phyloP scores from a whole-genome alignment of 1,284 basidiomycete species.

The Cryptococcus wingfieldii region DNA sequence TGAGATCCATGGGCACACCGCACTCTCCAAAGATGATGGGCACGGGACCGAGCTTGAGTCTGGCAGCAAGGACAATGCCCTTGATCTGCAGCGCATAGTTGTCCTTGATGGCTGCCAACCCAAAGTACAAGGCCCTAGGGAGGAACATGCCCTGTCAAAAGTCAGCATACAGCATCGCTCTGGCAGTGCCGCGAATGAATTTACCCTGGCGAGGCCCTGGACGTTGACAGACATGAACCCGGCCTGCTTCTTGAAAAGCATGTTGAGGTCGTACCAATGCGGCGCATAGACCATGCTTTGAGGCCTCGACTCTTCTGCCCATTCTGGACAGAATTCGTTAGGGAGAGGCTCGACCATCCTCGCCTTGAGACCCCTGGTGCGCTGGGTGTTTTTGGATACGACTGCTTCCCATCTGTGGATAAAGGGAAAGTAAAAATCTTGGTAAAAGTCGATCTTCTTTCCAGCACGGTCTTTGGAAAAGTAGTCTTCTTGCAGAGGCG shows the following conservation, averaged over 20 bases:
- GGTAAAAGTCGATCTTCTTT: constrained; percentile 74
- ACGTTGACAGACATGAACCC: constrained; percentile 83
- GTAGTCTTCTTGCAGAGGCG: constrained; percentile 80
- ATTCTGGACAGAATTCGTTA: constrained; percentile 83
- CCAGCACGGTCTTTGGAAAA: constrained; percentile 66
- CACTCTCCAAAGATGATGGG: constrained; percentile 85
- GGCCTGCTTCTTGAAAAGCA: constrained; percentile 74
- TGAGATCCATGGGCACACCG: constrained; percentile 90
- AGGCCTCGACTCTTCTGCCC: constrained; percentile 62
- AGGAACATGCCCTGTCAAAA: constrained; percentile 71
- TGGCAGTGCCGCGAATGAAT: constrained; percentile 24
- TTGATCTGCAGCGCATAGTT: constrained; percentile 78
- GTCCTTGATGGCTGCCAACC: constrained; percentile 67
- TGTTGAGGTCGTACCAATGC: constrained; percentile 91
- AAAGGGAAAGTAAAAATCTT: constrained; percentile 81
- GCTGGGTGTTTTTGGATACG: constrained; percentile 50
- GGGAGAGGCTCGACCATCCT: constrained; percentile 80
- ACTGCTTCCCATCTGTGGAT: constrained; percentile 65
- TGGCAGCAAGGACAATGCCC: constrained; percentile 67
- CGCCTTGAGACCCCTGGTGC: constrained; percentile 48
- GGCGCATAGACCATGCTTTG: constrained; percentile 80
- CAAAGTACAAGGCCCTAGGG: constrained; percentile 76
- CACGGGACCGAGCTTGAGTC: constrained; percentile 65
- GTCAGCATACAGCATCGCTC: neutral
- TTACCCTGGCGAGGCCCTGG: constrained; percentile 75